Conservation (phyloP, 768 basidiomycete genomes). For the Hygrocybe coccinea region DNA sequence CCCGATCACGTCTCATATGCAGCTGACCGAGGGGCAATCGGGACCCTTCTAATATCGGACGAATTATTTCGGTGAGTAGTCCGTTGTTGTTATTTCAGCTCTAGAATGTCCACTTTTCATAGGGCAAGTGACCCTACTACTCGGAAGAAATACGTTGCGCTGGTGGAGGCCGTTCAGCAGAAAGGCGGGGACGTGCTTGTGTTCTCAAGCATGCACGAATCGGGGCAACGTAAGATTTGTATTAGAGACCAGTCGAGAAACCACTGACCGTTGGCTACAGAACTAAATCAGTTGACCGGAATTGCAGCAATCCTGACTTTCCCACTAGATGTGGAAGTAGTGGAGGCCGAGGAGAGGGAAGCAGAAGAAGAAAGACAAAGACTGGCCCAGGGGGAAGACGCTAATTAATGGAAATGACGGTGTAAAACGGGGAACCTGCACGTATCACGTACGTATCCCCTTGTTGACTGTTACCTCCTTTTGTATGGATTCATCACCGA, state of each 20-base stretch:
- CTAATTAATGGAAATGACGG: conserved; percentile 18
- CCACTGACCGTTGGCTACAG: conserved; percentile 37
- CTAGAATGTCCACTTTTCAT: neutral
- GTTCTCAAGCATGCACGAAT: conserved; percentile 99
- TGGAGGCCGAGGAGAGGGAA: conserved; percentile 86
- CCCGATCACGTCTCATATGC: conserved; percentile 91
- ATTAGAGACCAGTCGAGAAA: neutral
- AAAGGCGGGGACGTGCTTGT: conserved; percentile 93
- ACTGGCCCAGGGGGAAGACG: conserved; percentile 26
- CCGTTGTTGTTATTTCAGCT: neutral
- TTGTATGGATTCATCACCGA: no score
- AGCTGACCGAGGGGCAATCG: conserved; percentile 88
- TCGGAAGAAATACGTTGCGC: conserved; percentile 77
- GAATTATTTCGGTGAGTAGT: conserved; percentile 75
- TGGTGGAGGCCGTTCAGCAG: conserved; percentile 84
- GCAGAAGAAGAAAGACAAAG: conserved; percentile 65
- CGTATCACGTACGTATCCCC: neutral
- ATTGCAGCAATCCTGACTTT: conserved; percentile 95
- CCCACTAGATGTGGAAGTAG: conserved; percentile 91
- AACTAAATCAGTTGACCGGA: conserved; percentile 93
- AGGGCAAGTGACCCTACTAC: conserved; percentile 77
- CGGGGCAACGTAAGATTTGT: conserved; percentile 79
- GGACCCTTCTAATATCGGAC: conserved; percentile 91
- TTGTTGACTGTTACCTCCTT: no score
- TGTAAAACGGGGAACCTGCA: conserved; percentile 11